Evolutionary conservation across 257 asterid species (phyloP), one percentile per base, ranked within the genome.

Genomic region (Thymus quinquecostatus): DNA sequence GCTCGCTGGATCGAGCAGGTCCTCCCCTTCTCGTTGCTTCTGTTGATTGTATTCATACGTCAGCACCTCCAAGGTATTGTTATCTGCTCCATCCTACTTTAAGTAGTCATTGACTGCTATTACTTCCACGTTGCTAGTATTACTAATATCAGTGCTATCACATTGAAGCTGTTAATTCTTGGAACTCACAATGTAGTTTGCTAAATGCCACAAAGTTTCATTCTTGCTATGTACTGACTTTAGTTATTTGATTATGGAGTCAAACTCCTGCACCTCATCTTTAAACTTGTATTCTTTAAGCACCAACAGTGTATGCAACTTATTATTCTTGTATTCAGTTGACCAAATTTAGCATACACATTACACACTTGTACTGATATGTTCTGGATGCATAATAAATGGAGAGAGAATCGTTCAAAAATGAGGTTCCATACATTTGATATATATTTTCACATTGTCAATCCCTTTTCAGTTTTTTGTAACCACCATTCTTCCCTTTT

Each of bases 1-100:
- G 96, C 96, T 75, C 81, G 96, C 64, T 88, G 95, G 96, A 91
- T 91, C 54, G 97, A 91, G 82, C 96, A 88, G 75, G 81, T 85
- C 64, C 96, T 91, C 75, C 96, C 97, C 0, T 91, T 87, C 82
- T 73, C 94, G 10, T 88, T 91, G 92, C 88, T 91, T 59, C 83
- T 91, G 74, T 74, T 91, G 90, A 78, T 87, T 74, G 96, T 91
- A 67, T 91, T 91, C 81, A 87, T 91, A 49, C 96, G 96, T 2
- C 96, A 88, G 74, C 97, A 91, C 79, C 74, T 91, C 78, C 88
- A 91, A 84, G 97, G 97, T 87, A 79, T 66, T 49, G 66, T 40
- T 49, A 63, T 64, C 55, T 40, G 69, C 74, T 65, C 66, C 62
- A 28, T 60, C 40, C 12, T 66, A 30, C 53, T 67, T 64, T 29